Conservation (phyloP, 129 eudicot species). For the Gnaphalium uliginosum region DNA sequence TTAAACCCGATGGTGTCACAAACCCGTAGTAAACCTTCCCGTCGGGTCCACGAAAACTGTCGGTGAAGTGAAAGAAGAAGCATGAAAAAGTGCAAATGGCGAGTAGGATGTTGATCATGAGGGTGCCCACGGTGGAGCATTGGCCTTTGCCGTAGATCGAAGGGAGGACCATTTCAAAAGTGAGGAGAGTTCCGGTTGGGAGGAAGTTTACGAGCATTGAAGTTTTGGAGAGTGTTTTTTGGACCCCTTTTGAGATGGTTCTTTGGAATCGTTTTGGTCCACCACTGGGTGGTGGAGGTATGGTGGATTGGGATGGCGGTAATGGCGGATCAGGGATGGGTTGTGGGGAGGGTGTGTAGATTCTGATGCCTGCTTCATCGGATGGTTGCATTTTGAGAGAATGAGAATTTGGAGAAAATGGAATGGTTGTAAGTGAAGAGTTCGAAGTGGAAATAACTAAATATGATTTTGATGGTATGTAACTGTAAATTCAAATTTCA, state of each 20-base stretch:
- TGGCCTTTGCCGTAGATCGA: slow-evolving; percentile 59
- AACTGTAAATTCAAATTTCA: slow-evolving; percentile 25
- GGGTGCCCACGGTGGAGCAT: slow-evolving; percentile 60
- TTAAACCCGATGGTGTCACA: slow-evolving; percentile 69
- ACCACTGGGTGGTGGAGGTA: slow-evolving; percentile 33
- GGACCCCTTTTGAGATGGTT: slow-evolving; percentile 59
- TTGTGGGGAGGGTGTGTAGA: slow-evolving; percentile 63
- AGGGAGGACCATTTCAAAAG: slow-evolving; percentile 91
- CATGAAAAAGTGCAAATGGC: slow-evolving; percentile 67
- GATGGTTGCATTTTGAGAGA: slow-evolving; percentile 50
- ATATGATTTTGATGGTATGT: slow-evolving; percentile 1
- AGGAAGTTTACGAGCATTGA: slow-evolving; percentile 90
- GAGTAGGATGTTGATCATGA: slow-evolving; percentile 60
- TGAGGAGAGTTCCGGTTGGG: slow-evolving; percentile 91
- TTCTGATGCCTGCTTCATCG: slow-evolving; percentile 61
- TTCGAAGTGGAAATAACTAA: background rate
- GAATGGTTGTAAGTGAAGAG: background rate
- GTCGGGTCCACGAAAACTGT: slow-evolving; percentile 70
- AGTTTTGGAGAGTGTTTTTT: slow-evolving; percentile 85
- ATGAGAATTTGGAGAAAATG: background rate
- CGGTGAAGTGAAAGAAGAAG: slow-evolving; percentile 96
- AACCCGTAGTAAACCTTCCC: slow-evolving; percentile 83
- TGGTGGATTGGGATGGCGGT: slow-evolving; percentile 26
- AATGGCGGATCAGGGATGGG: slow-evolving; percentile 27
- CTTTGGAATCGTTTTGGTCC: slow-evolving; percentile 37